A percentile compares a stretch with the other conserved stretches of the same genome.
phyloP scores from a whole-genome alignment of 495 filamentous ascomycete species.

The Aspergillus bridgeri region DNA sequence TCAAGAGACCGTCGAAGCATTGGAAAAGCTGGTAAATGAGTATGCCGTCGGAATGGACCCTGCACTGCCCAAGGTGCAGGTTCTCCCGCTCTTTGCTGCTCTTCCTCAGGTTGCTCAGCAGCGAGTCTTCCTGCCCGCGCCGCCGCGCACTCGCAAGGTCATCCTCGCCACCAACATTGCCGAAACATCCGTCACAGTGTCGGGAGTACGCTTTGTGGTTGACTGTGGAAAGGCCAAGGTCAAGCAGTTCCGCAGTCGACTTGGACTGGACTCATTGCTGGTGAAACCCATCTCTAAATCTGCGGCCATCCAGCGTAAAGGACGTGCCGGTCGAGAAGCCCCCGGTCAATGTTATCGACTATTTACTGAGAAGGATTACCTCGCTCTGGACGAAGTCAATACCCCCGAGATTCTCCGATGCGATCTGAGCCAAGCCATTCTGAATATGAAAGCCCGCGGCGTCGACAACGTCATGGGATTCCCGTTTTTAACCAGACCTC shows the following conservation, averaged over 20 bases:
- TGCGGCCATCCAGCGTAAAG: conserved; percentile 85
- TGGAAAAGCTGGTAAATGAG: conserved; percentile 78
- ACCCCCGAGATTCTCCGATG: conserved; percentile 87
- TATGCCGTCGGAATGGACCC: conserved; percentile 66
- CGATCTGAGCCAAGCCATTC: conserved; percentile 78
- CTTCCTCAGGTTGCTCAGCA: conserved; percentile 77
- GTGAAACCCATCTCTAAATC: conserved; percentile 91
- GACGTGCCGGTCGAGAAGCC: conserved; percentile 90
- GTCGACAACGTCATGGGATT: conserved; percentile 80
- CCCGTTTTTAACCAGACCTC: conserved; percentile 79
- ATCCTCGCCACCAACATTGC: conserved; percentile 96
- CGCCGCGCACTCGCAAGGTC: conserved; percentile 75
- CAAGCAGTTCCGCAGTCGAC: conserved; percentile 80
- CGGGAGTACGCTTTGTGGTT: conserved; percentile 86
- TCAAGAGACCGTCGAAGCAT: conserved; percentile 83
- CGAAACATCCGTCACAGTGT: conserved; percentile 94
- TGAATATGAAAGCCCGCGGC: conserved; percentile 92
- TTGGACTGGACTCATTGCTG: conserved; percentile 88
- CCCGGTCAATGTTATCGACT: conserved; percentile 85
- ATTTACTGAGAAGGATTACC: conserved; percentile 80
- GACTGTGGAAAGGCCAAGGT: conserved; percentile 94
- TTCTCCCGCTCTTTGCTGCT: conserved; percentile 71
- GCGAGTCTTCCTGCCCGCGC: conserved; percentile 74
- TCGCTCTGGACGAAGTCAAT: conserved; percentile 64
- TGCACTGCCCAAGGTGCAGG: conserved; percentile 68